Conservation (phyloP, 2,329 filamentous ascomycete genomes). For the Allantophomopsis cytisporea region DNA sequence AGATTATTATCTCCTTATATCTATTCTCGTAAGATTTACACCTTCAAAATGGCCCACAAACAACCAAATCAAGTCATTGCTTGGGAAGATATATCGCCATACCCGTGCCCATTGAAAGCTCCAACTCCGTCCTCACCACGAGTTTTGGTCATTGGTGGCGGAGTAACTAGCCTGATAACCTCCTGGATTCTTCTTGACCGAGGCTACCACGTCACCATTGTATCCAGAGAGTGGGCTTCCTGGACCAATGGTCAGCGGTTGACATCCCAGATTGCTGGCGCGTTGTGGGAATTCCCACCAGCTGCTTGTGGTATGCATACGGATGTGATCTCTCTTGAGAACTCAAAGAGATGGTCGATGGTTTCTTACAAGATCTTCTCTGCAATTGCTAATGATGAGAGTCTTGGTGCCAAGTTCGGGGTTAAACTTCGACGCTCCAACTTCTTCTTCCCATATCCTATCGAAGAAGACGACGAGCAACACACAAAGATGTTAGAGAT, state of each 20-base stretch:
- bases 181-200: too few species aligned
- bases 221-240: conserved; percentile 27
- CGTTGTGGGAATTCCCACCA: conserved; percentile 31
- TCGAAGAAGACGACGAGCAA: neutral
- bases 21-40: too few species aligned
- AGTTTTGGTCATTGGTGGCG: too few species aligned
- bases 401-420: neutral
- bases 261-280: conserved; percentile 31
- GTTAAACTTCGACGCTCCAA: neutral
- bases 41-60: too few species aligned
- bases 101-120: too few species aligned
- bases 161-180: too few species aligned
- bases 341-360: conserved; percentile 27
- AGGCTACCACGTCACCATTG: conserved; percentile 16
- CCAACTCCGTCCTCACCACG: too few species aligned
- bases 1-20: too few species aligned
- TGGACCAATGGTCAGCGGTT: conserved; percentile 21
- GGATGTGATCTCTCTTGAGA: conserved; percentile 22
- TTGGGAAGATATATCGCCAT: too few species aligned
- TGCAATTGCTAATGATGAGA: conserved; percentile 19
- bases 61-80: too few species aligned
- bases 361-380: conserved; percentile 26
- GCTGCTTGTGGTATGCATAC: conserved; percentile 29
- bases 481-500: neutral
- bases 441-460: neutral